phyloP scores from a whole-genome alignment of 1,139 yeast species.

The Meyerozyma sp. region DNA sequence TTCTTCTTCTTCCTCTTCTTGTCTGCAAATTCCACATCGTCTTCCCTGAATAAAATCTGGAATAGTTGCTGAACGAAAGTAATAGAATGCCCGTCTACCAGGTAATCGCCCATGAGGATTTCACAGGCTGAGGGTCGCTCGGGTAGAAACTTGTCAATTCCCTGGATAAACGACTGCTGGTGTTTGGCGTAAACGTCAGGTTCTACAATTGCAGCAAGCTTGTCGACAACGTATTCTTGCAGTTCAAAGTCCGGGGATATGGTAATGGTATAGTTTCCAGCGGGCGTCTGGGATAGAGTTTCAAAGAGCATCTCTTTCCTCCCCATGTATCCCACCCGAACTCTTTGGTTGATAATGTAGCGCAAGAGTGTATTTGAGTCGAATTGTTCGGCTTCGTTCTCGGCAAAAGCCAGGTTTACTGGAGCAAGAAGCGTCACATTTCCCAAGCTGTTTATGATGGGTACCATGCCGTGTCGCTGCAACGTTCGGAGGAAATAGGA shows the following conservation, averaged over 20 bases:
- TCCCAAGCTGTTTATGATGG: slow-evolving; percentile 55
- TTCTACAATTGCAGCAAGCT: slow-evolving; percentile 50
- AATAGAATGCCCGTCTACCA: slow-evolving; percentile 18
- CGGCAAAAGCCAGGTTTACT: slow-evolving; percentile 70
- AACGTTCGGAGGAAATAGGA: slow-evolving; percentile 61
- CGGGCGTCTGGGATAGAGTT: slow-evolving; percentile 19
- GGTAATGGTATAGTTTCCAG: slow-evolving; percentile 20
- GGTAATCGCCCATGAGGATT: slow-evolving; percentile 18
- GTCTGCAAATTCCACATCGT: slow-evolving; percentile 5
- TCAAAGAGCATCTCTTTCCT: slow-evolving; percentile 23
- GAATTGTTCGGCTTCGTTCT: slow-evolving; percentile 8
- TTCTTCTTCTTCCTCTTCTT: slow-evolving; percentile 9
- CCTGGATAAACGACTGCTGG: slow-evolving; percentile 71
- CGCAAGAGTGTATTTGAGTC: slow-evolving; percentile 23
- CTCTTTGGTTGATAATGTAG: slow-evolving; percentile 30
- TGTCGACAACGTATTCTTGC: slow-evolving; percentile 41
- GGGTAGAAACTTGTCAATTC: slow-evolving; percentile 50
- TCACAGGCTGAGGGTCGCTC: slow-evolving; percentile 41
- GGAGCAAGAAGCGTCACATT: slow-evolving; percentile 85
- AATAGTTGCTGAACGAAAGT: slow-evolving; percentile 25
- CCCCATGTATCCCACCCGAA: slow-evolving; percentile 30
- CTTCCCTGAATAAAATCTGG: slow-evolving; percentile 22
- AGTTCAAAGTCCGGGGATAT: slow-evolving; percentile 25
- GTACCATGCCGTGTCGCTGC: slow-evolving; percentile 66
- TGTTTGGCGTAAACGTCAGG: slow-evolving; percentile 61